phyloP scores from a whole-genome alignment of 768 basidiomycete genomes.

The Dictyophora rubrovolvata region DNA sequence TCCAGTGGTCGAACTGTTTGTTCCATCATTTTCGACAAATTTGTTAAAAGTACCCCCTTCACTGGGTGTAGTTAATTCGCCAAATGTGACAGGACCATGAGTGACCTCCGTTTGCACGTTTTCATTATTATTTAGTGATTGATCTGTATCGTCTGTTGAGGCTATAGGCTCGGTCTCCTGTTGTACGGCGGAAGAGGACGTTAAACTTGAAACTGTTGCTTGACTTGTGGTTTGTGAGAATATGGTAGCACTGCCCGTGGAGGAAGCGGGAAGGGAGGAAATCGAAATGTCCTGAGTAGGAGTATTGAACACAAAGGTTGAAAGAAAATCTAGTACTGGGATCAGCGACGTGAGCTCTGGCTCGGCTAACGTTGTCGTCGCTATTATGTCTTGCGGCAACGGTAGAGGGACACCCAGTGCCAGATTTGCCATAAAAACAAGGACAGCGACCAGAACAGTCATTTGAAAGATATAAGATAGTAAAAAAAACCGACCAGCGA shows the following conservation, averaged over 20 bases:
- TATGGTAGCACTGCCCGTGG: not conserved
- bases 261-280: not conserved
- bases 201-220: not conserved
- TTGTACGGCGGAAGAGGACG: not conserved
- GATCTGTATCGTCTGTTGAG: not conserved
- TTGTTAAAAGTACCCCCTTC: constrained; percentile 4
- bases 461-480: not conserved
- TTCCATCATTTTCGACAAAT: not conserved
- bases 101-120: not conserved
- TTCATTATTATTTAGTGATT: not conserved
- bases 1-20: not conserved
- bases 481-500: not conserved
- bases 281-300: not conserved
- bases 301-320: not conserved
- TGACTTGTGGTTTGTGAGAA: not conserved
- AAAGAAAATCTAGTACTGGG: not conserved
- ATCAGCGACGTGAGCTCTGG: not conserved
- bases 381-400: not conserved
- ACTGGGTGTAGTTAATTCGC: constrained; percentile 2
- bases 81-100: not conserved
- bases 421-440: not conserved
- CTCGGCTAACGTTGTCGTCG: not conserved
- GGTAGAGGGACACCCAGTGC: not conserved
- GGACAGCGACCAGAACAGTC: not conserved
- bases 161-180: not conserved